Conservation (phyloP, 345 rosid genomes). For the Arabis alpina region DNA sequence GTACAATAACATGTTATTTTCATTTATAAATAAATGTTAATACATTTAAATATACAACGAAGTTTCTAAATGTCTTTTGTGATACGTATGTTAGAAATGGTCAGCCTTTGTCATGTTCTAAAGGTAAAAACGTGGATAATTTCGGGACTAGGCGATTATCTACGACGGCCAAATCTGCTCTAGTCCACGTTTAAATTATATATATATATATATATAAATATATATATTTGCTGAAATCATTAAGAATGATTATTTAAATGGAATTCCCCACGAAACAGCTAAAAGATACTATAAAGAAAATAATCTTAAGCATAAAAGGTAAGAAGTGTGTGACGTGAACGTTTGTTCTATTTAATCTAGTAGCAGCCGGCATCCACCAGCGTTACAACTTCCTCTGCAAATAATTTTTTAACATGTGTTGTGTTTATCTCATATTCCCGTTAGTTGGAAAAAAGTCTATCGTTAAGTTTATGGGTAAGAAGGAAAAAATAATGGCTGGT, state of each 20-base stretch:
- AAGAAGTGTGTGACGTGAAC: constrained; percentile 27
- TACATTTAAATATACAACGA: too few relatives aligned
- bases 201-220: too few relatives aligned
- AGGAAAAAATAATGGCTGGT: constrained; percentile 8
- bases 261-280: background rate
- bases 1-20: too few relatives aligned
- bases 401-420: constrained; percentile 6
- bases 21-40: too few relatives aligned
- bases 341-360: constrained; percentile 7
- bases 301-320: constrained; percentile 4
- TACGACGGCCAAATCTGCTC: background rate
- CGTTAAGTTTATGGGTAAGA: constrained; percentile 3
- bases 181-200: too few relatives aligned
- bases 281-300: background rate
- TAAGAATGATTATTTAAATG: background rate
- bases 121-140: background rate
- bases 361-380: constrained; percentile 21
- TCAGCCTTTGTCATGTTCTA: too few relatives aligned
- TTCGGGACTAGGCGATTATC: background rate
- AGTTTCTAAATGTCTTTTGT: too few relatives aligned
- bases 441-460: constrained; percentile 16
- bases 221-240: background rate
- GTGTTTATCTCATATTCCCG: constrained; percentile 11
- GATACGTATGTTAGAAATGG: too few relatives aligned
- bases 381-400: background rate